Evolutionary conservation across 1,284 basidiomycete species (phyloP).

Genomic region (Tylopilus orsonianus): DNA sequence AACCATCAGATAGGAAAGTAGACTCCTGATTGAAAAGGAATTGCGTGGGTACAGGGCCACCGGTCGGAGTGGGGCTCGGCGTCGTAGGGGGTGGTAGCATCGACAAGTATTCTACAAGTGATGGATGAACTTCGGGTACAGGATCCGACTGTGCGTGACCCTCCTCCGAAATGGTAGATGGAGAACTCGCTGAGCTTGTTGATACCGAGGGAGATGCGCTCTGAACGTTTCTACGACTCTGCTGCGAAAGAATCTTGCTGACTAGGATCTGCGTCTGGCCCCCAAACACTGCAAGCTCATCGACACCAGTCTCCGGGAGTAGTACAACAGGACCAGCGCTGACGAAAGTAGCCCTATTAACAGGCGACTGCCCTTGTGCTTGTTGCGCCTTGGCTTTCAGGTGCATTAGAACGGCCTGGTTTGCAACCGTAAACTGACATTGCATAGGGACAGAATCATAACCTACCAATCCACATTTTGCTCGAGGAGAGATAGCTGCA

Average conservation of each 20-base stretch:
- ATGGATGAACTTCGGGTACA: constrained; percentile 58
- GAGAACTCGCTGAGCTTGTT: constrained; percentile 27
- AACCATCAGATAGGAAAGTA: constrained; percentile 14
- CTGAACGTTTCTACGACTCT: constrained; percentile 25
- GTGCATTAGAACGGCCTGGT: constrained; percentile 47
- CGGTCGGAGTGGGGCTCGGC: constrained; percentile 12
- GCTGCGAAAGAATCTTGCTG: constrained; percentile 46
- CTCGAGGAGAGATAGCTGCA: constrained; percentile 46
- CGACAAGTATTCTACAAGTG: constrained; percentile 45
- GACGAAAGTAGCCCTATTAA: constrained; percentile 31
- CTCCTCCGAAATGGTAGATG: constrained; percentile 30
- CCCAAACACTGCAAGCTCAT: constrained; percentile 67
- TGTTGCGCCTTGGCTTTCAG: constrained; percentile 51
- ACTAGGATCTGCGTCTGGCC: constrained; percentile 58
- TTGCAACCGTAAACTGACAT: not conserved
- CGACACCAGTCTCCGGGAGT: constrained; percentile 49
- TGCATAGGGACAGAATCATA: constrained; percentile 7
- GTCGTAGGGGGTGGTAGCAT: constrained; percentile 36
- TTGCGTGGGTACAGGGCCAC: constrained; percentile 9
- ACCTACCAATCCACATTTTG: constrained; percentile 50
- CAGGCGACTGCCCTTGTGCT: constrained; percentile 39
- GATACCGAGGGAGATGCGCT: constrained; percentile 19
- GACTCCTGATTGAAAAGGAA: constrained; percentile 15
- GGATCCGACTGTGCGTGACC: constrained; percentile 26
- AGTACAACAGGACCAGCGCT: constrained; percentile 32